Conservation (phyloP, 306 rosid species). For the Potentilla sterilis region DNA sequence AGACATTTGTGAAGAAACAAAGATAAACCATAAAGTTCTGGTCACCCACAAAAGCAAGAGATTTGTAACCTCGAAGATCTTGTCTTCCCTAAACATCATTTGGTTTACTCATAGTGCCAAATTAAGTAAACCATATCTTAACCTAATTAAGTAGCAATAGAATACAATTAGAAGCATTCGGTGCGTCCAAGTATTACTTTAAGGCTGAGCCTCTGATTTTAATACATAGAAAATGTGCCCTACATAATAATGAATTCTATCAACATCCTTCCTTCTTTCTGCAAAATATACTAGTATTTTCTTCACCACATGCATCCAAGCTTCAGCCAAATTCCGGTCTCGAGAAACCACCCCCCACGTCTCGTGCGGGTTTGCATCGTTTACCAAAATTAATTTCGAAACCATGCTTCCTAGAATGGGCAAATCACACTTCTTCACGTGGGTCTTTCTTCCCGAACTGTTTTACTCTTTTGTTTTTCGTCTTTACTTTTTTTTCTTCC, state of each 20-base stretch:
- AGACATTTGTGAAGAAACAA: not conserved
- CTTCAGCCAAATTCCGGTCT: not conserved
- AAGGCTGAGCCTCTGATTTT: not conserved
- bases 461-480: not conserved
- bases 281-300: not conserved
- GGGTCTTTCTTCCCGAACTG: not conserved
- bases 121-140: not conserved
- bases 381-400: not conserved
- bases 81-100: not conserved
- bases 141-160: not conserved
- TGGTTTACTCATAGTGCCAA: not conserved
- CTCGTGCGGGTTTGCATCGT: constrained; percentile 12
- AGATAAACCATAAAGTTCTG: not conserved
- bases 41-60: constrained; percentile 5
- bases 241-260: not conserved
- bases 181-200: not conserved
- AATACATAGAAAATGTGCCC: not conserved
- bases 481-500: not conserved
- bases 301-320: constrained; percentile 3
- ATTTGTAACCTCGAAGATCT: constrained; percentile 2
- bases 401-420: not conserved
- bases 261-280: not conserved
- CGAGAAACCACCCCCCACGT: not conserved
- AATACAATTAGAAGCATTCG: constrained; percentile 5
- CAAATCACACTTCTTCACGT: not conserved